Percentiles rank a stretch among this genome's conserved stretches.
Evolutionary conservation across 1,139 yeast species (phyloP).

Genomic region (Blastobotrys malaysiensis): DNA sequence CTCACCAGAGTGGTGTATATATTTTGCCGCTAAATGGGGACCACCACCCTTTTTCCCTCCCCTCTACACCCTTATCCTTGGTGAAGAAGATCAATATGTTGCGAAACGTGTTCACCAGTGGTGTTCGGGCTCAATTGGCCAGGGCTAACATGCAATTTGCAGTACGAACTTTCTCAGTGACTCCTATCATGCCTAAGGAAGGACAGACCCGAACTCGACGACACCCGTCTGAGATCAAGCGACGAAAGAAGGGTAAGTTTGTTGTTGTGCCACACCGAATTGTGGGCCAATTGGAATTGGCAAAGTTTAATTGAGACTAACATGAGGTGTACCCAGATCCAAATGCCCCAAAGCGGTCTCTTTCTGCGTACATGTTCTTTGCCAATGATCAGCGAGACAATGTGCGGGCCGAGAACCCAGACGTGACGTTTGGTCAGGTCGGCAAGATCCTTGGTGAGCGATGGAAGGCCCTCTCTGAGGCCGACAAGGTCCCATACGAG

Average conservation of each 20-base stretch:
- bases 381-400: constrained; percentile 96
- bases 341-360: constrained; percentile 97
- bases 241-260: constrained; percentile 31
- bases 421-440: constrained; percentile 69
- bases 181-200: constrained; percentile 7
- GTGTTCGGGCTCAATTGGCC: constrained; percentile 1
- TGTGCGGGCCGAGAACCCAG: constrained; percentile 92
- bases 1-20: background rate
- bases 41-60: background rate
- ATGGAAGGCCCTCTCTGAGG: constrained; percentile 85
- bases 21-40: too few relatives aligned
- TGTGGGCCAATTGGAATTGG: background rate
- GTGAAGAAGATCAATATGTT: background rate
- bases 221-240: constrained; percentile 10
- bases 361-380: constrained; percentile 97
- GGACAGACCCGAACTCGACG: constrained; percentile 9
- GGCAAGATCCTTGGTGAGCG: constrained; percentile 72
- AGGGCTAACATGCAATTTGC: background rate
- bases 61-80: background rate
- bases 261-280: too few relatives aligned
- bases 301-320: background rate
- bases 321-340: constrained; percentile 59
- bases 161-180: background rate
- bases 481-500: constrained; percentile 85
- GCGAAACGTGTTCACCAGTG: background rate